A percentile compares a stretch with the other conserved stretches of the same genome.
Evolutionary conservation across 2,329 filamentous ascomycete species (phyloP).

Genomic region (Teratosphaeriaceae sp.): DNA sequence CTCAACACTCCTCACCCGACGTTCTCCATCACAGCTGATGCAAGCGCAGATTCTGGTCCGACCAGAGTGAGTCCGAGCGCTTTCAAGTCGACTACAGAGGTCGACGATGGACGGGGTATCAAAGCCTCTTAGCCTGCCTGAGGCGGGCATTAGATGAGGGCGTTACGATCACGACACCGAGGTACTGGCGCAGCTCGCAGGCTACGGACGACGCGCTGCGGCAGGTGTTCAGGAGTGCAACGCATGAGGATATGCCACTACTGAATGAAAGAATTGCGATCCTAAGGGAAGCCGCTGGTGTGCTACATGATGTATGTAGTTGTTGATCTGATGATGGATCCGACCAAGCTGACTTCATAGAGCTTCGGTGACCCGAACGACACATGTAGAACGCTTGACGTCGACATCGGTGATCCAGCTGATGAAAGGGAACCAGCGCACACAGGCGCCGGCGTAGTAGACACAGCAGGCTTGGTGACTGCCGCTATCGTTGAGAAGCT

Average conservation of each 20-base stretch:
- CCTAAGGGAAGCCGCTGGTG: conserved; percentile 72
- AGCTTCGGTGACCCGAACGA: neutral
- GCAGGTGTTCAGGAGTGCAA: conserved; percentile 79
- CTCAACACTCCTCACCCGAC: neutral
- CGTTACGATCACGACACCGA: conserved; percentile 80
- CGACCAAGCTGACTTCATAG: conserved; percentile 9
- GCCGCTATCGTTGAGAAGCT: too few relatives aligned
- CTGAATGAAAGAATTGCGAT: conserved; percentile 70
- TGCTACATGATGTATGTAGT: conserved; percentile 46
- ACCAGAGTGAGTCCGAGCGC: conserved; percentile 59
- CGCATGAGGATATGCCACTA: conserved; percentile 79
- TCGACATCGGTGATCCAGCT: too few relatives aligned
- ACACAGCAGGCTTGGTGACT: too few relatives aligned
- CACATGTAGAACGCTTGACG: neutral
- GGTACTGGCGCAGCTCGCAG: conserved; percentile 59
- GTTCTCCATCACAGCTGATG: conserved; percentile 4
- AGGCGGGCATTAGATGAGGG: conserved; percentile 85
- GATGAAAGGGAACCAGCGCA: too few relatives aligned
- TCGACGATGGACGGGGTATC: conserved; percentile 87
- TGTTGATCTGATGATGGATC: neutral
- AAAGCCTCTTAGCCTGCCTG: conserved; percentile 81
- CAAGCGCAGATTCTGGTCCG: conserved; percentile 75
- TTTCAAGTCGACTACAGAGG: conserved; percentile 79
- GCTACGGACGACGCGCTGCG: conserved; percentile 68
- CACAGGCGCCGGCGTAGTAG: too few relatives aligned